Evolutionary conservation across 2,329 filamentous ascomycete genomes (phyloP).

Genomic region (Coleophoma eucalyptorum): DNA sequence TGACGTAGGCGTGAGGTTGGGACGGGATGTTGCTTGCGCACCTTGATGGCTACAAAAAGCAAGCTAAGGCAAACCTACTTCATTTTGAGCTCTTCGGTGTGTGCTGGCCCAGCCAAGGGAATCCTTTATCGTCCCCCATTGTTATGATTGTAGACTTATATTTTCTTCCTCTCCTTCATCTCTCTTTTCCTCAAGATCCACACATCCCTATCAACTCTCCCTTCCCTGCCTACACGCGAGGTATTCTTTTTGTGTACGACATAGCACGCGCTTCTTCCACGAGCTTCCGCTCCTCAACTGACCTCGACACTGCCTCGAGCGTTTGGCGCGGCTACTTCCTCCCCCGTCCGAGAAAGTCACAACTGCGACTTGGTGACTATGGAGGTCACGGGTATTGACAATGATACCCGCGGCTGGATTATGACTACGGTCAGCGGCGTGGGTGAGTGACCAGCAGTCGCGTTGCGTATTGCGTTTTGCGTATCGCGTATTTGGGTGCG

Average conservation of each 20-base stretch:
- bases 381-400: slow-evolving; percentile 43
- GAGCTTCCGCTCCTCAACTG: neutral
- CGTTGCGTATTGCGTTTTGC: neutral
- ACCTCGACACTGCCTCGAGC: neutral
- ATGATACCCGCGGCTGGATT: slow-evolving; percentile 91
- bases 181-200: neutral
- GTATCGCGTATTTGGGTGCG: neutral
- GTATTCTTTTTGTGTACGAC: no score
- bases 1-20: neutral
- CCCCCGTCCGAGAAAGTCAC: slow-evolving; percentile 6
- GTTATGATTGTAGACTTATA: neutral
- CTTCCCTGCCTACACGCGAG: neutral
- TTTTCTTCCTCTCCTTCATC: neutral
- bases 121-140: neutral
- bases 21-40: neutral
- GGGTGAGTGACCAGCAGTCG: slow-evolving; percentile 38
- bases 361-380: slow-evolving; percentile 5
- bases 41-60: neutral
- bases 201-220: neutral
- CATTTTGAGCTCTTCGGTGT: neutral
- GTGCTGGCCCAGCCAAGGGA: neutral
- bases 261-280: no score
- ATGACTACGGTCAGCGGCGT: slow-evolving; percentile 81
- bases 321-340: neutral
- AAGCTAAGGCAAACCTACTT: neutral